Conservation (phyloP, 2,329 filamentous ascomycete genomes). For the Cordyceps fumosorosea region DNA sequence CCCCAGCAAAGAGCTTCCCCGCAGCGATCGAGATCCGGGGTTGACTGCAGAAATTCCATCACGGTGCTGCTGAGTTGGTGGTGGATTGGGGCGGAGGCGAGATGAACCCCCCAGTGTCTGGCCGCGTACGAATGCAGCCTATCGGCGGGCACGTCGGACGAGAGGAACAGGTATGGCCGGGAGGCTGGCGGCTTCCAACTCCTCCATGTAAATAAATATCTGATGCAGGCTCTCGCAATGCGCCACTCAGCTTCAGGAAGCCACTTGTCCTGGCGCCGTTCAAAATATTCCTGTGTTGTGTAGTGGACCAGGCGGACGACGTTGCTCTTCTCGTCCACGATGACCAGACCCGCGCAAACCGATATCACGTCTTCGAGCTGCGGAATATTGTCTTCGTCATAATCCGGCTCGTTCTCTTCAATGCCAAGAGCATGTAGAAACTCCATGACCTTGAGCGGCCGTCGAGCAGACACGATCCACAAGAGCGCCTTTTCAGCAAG, state of each 20-base stretch:
- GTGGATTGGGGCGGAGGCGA: slow-evolving; percentile 13
- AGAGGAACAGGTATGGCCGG: not conserved
- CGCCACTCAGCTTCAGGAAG: not conserved
- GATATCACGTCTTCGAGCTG: slow-evolving; percentile 26
- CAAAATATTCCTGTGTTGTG: slow-evolving; percentile 9
- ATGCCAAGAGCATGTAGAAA: slow-evolving; percentile 35
- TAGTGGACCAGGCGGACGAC: slow-evolving; percentile 30
- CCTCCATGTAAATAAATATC: slow-evolving; percentile 22
- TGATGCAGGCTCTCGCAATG: slow-evolving; percentile 18
- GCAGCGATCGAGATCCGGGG: not conserved
- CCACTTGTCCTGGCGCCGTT: not conserved
- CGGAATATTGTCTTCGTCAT: slow-evolving; percentile 30
- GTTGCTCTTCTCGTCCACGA: slow-evolving; percentile 29
- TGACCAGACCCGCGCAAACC: slow-evolving; percentile 31
- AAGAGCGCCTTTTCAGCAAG: slow-evolving; percentile 29
- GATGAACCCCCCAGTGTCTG: slow-evolving; percentile 28
- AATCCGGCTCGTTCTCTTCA: slow-evolving; percentile 17
- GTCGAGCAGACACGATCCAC: slow-evolving; percentile 32
- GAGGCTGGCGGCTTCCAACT: slow-evolving; percentile 19
- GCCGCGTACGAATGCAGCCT: slow-evolving; percentile 23
- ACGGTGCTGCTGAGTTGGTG: slow-evolving; percentile 4
- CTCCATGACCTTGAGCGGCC: slow-evolving; percentile 26
- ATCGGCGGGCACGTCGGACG: not conserved
- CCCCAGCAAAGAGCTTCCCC: slow-evolving; percentile 11
- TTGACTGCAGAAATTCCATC: slow-evolving; percentile 16